These are phyloP conservation scores for Purpureocillium takamizusanense DNA, from an alignment of 2,329 filamentous ascomycete genomes.

Conservation along the genomic window DNA sequence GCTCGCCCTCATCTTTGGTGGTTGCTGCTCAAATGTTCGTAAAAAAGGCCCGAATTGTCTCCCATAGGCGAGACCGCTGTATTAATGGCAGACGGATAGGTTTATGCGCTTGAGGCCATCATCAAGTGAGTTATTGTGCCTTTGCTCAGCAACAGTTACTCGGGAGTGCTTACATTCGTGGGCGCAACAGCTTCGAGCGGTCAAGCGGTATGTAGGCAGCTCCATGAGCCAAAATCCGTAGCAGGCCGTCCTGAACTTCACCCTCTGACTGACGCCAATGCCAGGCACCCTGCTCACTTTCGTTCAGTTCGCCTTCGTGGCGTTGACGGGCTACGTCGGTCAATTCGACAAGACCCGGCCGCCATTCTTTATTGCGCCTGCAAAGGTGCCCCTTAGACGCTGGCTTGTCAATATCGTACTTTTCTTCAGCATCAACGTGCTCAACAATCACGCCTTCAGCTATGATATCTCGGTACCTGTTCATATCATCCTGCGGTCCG, in stretches of 20 bases:
- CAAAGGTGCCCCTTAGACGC: slow-evolving; percentile 71
- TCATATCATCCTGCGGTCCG: slow-evolving; percentile 92
- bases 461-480: slow-evolving; percentile 95
- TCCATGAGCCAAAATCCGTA: no score
- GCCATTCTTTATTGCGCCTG: slow-evolving; percentile 65
- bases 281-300: slow-evolving; percentile 79
- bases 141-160: not conserved
- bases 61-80: not conserved
- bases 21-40: slow-evolving; percentile 84
- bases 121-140: slow-evolving; percentile 60
- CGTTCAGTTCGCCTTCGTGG: slow-evolving; percentile 79
- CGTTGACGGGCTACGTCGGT: slow-evolving; percentile 65
- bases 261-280: slow-evolving; percentile 4
- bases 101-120: slow-evolving; percentile 93
- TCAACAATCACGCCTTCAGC: slow-evolving; percentile 97
- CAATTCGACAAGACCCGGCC: slow-evolving; percentile 61
- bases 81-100: slow-evolving; percentile 39
- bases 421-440: slow-evolving; percentile 87
- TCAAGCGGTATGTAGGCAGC: slow-evolving; percentile 56
- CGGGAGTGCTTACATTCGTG: slow-evolving; percentile 8
- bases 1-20: slow-evolving; percentile 84
- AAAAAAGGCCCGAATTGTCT: not conserved
- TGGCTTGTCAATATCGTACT: slow-evolving; percentile 85
- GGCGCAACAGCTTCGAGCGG: slow-evolving; percentile 59
- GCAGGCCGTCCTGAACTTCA: no score